Evolutionary conservation across 2,329 filamentous ascomycete species (phyloP), one percentile per base, ranked within the genome.

Genomic region (Leptodontidium sp.): DNA sequence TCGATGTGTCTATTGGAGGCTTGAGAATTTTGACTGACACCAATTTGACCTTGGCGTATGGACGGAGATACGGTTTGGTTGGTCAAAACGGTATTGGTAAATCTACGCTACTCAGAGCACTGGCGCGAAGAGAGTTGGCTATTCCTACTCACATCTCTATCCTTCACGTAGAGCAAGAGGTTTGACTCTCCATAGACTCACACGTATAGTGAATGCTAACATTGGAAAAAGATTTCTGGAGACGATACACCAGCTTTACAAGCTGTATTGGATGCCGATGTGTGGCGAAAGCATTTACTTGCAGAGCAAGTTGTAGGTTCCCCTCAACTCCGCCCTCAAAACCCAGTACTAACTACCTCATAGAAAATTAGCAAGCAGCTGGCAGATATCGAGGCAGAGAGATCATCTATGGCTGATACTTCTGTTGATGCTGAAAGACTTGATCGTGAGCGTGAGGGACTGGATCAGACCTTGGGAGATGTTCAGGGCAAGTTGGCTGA

Each of bases 71-170:
- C 81, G 96, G 96, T 89, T 85, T 99, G 73, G 96, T 99, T 74
- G 96, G 96, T 86, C 93, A 98, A 86, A 99, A 99, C 88, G 96
- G 96, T 93, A 95, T 99, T 73, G 96, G 93, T 86, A 95, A 96
- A 87, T 93, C 93, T 79, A 99, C 96, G n/a, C 84, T 99, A 72
- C 87, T 99, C 71, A 88, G 96, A 75, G 96, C 96, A 17, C 85
- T 99, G 73, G 97, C 94, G 77, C 90, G 93, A 77, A 90, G 96
- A 91, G 96, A 99, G 79, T 88, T 99, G 69, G 88, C 94, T 4
- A 96, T 99, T 81, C 96, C 96, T 12, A 97, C 93, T 1, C 95
- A 99, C 76, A 99, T 99, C 73, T 98, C 96, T 12, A 99, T 99
- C 87, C 88, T 99, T 21, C 96, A 99, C 84, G 96, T 99, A 62